Percentiles rank a stretch among this genome's conserved stretches.
These are phyloP conservation scores for Diplodia mutila DNA, from an alignment of 2,329 filamentous ascomycete species.

Conservation along the genomic window DNA sequence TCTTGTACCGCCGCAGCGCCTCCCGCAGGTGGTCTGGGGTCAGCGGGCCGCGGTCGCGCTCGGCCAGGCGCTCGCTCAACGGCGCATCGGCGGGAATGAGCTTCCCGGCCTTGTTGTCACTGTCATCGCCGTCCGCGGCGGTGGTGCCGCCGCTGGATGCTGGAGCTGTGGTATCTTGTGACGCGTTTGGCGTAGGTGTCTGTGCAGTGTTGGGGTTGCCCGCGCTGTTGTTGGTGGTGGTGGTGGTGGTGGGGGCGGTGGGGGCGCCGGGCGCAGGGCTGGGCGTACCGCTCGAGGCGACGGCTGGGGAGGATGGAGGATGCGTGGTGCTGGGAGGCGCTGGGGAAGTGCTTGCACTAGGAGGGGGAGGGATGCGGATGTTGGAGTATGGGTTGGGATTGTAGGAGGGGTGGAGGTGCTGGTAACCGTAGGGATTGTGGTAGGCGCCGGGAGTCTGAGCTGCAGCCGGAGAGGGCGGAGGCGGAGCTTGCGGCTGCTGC, in stretches of 20 bases:
- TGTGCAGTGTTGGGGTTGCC: neutral
- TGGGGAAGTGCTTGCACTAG: conserved; percentile 7
- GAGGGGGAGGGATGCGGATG: conserved; percentile 19
- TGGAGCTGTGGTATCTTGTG: conserved; percentile 3
- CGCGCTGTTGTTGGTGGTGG: conserved; percentile 6
- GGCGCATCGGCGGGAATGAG: conserved; percentile 14
- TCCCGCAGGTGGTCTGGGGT: conserved; percentile 76
- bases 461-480: conserved; percentile 37
- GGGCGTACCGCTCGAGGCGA: neutral
- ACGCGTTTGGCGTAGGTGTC: conserved; percentile 4
- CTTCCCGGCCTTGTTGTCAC: neutral
- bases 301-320: neutral
- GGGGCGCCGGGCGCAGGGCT: conserved; percentile 1
- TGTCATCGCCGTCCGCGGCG: neutral
- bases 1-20: conserved; percentile 70
- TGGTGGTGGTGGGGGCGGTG: conserved; percentile 3
- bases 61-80: conserved; percentile 29
- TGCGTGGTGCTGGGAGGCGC: neutral
- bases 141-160: conserved; percentile 1
- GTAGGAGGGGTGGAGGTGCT: conserved; percentile 15
- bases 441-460: conserved; percentile 30
- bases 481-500: conserved; percentile 34
- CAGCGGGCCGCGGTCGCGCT: conserved; percentile 59
- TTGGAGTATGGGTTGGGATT: conserved; percentile 22
- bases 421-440: conserved; percentile 34